phyloP scores from a whole-genome alignment of 768 basidiomycete species.

The Cystofilobasidium bisporidii region DNA sequence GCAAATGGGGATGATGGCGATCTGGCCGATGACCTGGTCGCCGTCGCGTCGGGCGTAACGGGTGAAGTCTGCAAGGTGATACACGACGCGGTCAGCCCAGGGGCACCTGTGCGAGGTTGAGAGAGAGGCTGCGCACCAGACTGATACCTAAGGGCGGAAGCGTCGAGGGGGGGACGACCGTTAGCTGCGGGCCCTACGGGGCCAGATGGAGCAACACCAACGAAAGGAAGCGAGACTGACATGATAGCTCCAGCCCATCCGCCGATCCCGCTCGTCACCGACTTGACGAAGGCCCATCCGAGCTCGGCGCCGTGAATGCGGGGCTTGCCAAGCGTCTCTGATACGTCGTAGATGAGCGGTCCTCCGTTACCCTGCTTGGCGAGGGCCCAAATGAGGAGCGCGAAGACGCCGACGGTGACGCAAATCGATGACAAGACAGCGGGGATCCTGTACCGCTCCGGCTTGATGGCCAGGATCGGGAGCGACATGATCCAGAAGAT shows the following conservation, averaged over 20 bases:
- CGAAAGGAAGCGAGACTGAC: no score
- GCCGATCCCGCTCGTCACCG: slow-evolving; percentile 6
- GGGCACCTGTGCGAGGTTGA: no score
- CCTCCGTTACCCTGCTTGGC: slow-evolving; percentile 33
- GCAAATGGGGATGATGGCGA: slow-evolving; percentile 29
- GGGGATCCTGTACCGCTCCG: slow-evolving; percentile 34
- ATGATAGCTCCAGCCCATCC: slow-evolving; percentile 17
- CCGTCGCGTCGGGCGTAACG: slow-evolving; percentile 32
- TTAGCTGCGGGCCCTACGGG: no score
- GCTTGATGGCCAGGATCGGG: slow-evolving; percentile 31
- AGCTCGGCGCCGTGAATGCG: slow-evolving; percentile 30
- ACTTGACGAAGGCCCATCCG: slow-evolving; percentile 33
- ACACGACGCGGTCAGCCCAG: not conserved
- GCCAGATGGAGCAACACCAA: no score
- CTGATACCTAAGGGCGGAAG: not conserved
- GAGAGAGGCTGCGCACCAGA: not conserved
- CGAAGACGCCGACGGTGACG: slow-evolving; percentile 30
- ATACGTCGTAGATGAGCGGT: slow-evolving; percentile 30
- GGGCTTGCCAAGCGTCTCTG: slow-evolving; percentile 28
- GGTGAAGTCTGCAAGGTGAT: slow-evolving; percentile 31
- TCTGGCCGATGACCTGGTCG: slow-evolving; percentile 30
- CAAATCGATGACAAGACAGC: slow-evolving; percentile 30
- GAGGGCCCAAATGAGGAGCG: slow-evolving; percentile 30
- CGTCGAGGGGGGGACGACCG: not conserved
- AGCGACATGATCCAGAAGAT: slow-evolving; percentile 33